Evolutionary conservation across 495 filamentous ascomycete genomes (phyloP).

Genomic region (Penicillium goetzii): DNA sequence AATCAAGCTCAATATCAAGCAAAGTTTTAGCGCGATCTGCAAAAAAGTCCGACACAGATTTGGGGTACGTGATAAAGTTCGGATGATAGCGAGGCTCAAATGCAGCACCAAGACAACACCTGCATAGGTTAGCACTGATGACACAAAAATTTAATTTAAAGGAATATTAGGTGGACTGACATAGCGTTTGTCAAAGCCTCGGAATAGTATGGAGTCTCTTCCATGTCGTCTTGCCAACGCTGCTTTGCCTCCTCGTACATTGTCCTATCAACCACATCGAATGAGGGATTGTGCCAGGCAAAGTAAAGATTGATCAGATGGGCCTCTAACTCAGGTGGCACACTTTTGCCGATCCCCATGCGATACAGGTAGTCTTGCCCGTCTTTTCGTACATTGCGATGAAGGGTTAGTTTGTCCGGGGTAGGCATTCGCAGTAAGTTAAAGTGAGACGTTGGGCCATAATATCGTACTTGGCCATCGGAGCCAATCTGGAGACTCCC

Average conservation of each 20-base stretch:
- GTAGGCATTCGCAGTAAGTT: conserved; percentile 6
- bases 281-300: conserved; percentile 39
- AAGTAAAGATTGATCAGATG: conserved; percentile 42
- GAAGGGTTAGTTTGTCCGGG: conserved; percentile 15
- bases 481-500: conserved; percentile 6
- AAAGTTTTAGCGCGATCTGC: conserved; percentile 36
- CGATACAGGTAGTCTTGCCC: conserved; percentile 25
- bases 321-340: conserved; percentile 28
- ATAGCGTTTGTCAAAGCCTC: conserved; percentile 40
- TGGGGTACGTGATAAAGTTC: conserved; percentile 32
- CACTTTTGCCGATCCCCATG: conserved; percentile 25
- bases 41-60: conserved; percentile 39
- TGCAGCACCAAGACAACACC: conserved; percentile 39
- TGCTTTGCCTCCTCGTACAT: conserved; percentile 30
- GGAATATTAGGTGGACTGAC: conserved; percentile 24
- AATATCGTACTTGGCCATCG: conserved; percentile 11
- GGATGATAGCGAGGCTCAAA: conserved; percentile 34
- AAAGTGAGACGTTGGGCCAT: conserved; percentile 10
- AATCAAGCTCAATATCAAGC: conserved; percentile 42
- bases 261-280: conserved; percentile 37
- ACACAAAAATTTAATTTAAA: not conserved
- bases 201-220: conserved; percentile 38
- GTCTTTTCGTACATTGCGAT: conserved; percentile 28
- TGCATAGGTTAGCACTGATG: conserved; percentile 9
- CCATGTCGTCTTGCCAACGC: conserved; percentile 17